Evolutionary conservation across 106 monocot species (phyloP).

Genomic region (Cymbidium sinense): DNA sequence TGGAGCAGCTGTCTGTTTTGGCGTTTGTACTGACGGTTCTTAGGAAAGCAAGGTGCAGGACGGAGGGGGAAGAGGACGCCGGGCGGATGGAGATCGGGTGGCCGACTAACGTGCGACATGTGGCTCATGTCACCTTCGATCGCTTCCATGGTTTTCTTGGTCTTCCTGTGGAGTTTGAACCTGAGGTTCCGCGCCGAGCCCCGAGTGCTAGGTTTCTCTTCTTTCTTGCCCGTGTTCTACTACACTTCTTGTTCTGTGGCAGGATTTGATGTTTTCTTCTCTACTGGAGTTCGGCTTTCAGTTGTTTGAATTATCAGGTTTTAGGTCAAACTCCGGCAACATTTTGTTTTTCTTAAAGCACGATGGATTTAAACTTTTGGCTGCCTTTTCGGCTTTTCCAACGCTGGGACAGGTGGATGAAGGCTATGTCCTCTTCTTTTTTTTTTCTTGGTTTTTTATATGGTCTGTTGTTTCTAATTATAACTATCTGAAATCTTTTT

Average conservation of each 20-base stretch:
- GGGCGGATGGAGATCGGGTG: conserved; percentile 76
- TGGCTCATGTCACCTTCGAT: conserved; percentile 86
- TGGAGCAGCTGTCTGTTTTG: conserved; percentile 36
- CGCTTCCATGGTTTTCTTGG: conserved; percentile 76
- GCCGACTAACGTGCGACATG: conserved; percentile 77
- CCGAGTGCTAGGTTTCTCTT: conserved; percentile 46
- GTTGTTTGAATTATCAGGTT: background rate
- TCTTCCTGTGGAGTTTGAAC: conserved; percentile 70
- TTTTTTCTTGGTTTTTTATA: too few species aligned
- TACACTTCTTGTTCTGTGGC: background rate
- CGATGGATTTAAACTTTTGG: background rate
- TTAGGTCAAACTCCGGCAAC: background rate
- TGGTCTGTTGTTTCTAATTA: too few species aligned
- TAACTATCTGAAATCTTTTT: too few species aligned
- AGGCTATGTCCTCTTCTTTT: too few species aligned
- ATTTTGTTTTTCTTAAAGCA: background rate
- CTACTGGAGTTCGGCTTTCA: background rate
- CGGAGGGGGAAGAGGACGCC: conserved; percentile 36
- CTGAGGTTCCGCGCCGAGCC: conserved; percentile 45
- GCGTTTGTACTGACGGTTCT: conserved; percentile 33
- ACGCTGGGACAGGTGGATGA: too few species aligned
- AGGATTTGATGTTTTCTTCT: background rate
- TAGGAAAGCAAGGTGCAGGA: conserved; percentile 44
- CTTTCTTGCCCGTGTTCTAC: background rate
- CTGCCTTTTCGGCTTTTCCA: too few species aligned